Evolutionary conservation across 345 rosid species (phyloP).

Genomic region (Salix dunnii): DNA sequence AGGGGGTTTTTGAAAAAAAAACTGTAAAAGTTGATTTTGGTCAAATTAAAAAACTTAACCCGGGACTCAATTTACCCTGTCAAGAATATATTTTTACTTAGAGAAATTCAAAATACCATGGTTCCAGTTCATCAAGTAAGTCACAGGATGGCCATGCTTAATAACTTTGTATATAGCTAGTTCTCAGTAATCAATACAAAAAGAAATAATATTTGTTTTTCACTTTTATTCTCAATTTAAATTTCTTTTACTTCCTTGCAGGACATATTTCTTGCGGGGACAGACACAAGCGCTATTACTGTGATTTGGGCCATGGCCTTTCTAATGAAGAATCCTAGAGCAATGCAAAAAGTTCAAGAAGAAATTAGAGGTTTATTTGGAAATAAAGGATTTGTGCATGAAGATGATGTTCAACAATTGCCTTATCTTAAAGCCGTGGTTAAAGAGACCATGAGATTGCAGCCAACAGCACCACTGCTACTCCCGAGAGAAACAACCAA

Average conservation of each 20-base stretch:
- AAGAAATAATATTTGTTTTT: neutral
- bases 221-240: neutral
- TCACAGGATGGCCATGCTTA: too few species aligned
- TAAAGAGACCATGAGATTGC: slow-evolving; percentile 5
- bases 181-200: too few species aligned
- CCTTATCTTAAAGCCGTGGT: neutral
- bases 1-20: too few species aligned
- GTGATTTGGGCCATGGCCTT: slow-evolving; percentile 47
- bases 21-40: too few species aligned
- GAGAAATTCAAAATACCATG: too few species aligned
- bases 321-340: slow-evolving; percentile 1
- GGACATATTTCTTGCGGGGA: slow-evolving; percentile 43
- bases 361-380: neutral
- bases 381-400: slow-evolving; percentile 3
- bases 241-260: neutral
- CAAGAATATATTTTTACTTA: too few species aligned
- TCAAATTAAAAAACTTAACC: too few species aligned
- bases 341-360: slow-evolving; percentile 1
- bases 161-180: too few species aligned
- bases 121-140: too few species aligned
- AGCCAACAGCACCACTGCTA: neutral
- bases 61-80: too few species aligned
- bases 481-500: neutral
- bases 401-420: slow-evolving; percentile 4
- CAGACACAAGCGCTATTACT: slow-evolving; percentile 35